These are phyloP conservation scores for Aspergillus wentii DNA, from an alignment of 495 filamentous ascomycete genomes.

Conservation along the genomic window DNA sequence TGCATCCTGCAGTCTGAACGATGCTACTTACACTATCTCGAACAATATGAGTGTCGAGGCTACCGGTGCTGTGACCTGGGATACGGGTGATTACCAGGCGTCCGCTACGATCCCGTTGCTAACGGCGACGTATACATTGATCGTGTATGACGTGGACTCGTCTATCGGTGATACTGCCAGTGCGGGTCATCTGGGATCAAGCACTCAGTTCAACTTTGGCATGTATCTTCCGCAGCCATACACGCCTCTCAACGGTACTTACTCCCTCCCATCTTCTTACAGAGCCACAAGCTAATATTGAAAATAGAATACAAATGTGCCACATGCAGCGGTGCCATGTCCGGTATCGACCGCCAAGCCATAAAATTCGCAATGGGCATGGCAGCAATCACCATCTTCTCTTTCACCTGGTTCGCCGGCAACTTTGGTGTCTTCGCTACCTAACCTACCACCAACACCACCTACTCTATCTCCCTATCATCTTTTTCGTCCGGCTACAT, in stretches of 20 bases:
- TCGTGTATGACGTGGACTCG: conserved; percentile 71
- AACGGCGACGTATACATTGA: conserved; percentile 75
- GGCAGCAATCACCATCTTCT: conserved; percentile 68
- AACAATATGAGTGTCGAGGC: conserved; percentile 54
- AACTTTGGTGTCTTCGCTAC: conserved; percentile 56
- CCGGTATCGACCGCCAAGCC: conserved; percentile 58
- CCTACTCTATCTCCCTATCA: conserved; percentile 20
- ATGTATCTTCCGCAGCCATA: conserved; percentile 73
- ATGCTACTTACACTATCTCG: conserved; percentile 61
- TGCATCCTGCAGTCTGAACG: conserved; percentile 67
- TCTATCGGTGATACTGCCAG: conserved; percentile 55
- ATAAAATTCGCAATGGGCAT: conserved; percentile 72
- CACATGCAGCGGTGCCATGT: conserved; percentile 69
- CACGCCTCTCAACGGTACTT: conserved; percentile 55
- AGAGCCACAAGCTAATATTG: conserved; percentile 10
- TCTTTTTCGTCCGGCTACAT: conserved; percentile 12
- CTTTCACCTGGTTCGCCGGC: conserved; percentile 85
- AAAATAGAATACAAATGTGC: conserved; percentile 52
- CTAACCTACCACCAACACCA: conserved; percentile 4
- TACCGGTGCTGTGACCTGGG: conserved; percentile 66
- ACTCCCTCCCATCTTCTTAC: conserved; percentile 4
- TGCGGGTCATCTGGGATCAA: conserved; percentile 68
- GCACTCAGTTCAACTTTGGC: conserved; percentile 64
- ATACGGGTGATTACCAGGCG: conserved; percentile 66
- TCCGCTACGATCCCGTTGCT: conserved; percentile 58